Base-by-base conservation (phyloP, 2,329 filamentous ascomycete species). In the Hypoxylon sp. region DNA sequence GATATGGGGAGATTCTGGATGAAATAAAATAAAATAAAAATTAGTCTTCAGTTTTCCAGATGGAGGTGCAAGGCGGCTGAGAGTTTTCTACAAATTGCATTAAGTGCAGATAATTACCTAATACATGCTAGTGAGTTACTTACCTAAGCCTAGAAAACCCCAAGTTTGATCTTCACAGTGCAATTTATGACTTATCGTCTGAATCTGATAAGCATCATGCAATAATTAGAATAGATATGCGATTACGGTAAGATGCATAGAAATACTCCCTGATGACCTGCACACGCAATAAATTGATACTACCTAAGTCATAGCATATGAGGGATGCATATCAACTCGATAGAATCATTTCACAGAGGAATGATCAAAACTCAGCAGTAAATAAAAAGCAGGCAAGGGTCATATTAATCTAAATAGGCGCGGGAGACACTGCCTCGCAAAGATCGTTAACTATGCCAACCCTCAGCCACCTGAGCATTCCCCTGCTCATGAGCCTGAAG, bases 331-430 rank as follows among this genome's bases (percentile, higher is more conserved):
- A 13, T 1, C 32, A 37, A n/a, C 15, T 37, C 13, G n/a, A 37
- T 5, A 4, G 3, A 10, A 15, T 15, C n/a, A 57, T 32, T 32
- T 56, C 52, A 56, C 32, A 46, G 7, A 6, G 15, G 47, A 15
- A 30, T 34, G 20, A 54, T 28, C 11, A 52, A 8, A 51, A 15
- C 17, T 10, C 15, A 26, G 49, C 30, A 10, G 37, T 59, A 58
- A 64, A 62, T 64, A 62, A 67, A 67, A 64, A 61, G 56, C 24
- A 58, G 58, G 20, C 22, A 8, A 56, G 49, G 43, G 60, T 62
- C 48, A 51, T 66, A 59, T 68, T 67, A 39, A 26, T 68, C 60
- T 59, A 68, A 59, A 48, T 64, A 66, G 55, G 56, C 59, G 24
- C 17, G 41, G n/a, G 26, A 55, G 41, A 44, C 41, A 48, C n/a